Evolutionary conservation across 345 rosid genomes (phyloP), one percentile per base, ranked within the genome.

Genomic region (Carallia pectinifolia): DNA sequence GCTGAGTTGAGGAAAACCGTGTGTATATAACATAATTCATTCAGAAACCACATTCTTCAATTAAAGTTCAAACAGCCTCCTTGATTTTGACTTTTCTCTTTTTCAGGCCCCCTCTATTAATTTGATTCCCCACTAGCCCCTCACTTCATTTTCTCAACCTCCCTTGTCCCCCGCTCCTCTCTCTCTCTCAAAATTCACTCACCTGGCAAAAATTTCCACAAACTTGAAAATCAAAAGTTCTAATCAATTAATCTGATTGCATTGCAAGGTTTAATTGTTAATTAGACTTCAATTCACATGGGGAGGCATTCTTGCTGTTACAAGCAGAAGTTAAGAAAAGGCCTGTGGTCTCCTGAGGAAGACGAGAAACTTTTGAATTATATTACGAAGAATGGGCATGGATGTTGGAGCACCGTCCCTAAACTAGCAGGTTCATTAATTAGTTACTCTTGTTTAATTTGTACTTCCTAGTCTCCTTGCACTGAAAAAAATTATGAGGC

Each of bases 281-380:
- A 65, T 39, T 10, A 15, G 10, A 1, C 34, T 1, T 44, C 50
- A 44, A 44, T 61, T 61, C 77, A 66, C 78, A 91, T 91, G 97
- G 94, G 92, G n/a, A 86, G 89, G 74, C 90, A 89, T 77, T 85
- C 92, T 72, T 87, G 90, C 70, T 91, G 94, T 38, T 82, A 85
- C 85, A 87, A 85, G 80, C 94, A 87, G 85, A 89, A 89, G 81
- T 79, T 89, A 56, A 82, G 92, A 73, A 91, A 91, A 80, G 97
- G 97, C 62, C 83, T 90, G 55, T 90, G 97, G 97, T 90, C 94
- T 53, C 97, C 94, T 23, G 97, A 90, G 68, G 97, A 90, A 85
- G 93, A 90, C 62, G 97, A 87, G 85, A 90, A 87, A 59, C 91
- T 90, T 70, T 88, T 89, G 37, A 83, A 75, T 79, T 81, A 87